A percentile compares a stretch with the other conserved stretches of the same genome.
phyloP scores from a whole-genome alignment of 140 eudicot genomes.

The Erigeron philadelphicus region DNA sequence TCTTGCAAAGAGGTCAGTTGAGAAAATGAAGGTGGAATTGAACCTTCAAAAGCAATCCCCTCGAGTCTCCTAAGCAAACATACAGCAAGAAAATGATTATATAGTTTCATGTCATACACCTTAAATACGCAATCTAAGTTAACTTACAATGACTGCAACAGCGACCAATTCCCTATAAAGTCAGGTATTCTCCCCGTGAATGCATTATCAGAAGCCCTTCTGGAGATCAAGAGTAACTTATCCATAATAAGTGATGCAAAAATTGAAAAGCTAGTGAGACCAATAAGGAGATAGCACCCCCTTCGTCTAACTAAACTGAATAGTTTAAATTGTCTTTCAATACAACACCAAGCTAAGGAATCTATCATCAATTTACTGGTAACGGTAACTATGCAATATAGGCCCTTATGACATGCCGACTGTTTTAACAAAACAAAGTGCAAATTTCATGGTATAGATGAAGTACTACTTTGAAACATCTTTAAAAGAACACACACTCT shows the following conservation, averaged over 20 bases:
- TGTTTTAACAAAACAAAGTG: background rate
- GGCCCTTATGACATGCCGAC: background rate
- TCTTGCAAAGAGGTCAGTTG: conserved; percentile 41
- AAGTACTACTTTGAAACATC: conserved; percentile 13
- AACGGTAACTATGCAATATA: no score
- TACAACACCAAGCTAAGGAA: no score
- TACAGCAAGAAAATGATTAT: background rate
- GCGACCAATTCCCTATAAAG: conserved; percentile 63
- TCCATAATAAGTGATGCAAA: background rate
- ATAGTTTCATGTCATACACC: background rate
- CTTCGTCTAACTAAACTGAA: no score
- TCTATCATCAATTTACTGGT: background rate
- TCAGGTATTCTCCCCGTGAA: conserved; percentile 57
- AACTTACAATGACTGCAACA: conserved; percentile 44
- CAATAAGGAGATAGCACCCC: conserved; percentile 1
- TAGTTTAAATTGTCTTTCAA: no score
- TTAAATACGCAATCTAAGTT: background rate
- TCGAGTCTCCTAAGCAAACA: conserved; percentile 54
- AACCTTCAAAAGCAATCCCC: conserved; percentile 70
- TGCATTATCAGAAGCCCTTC: conserved; percentile 61
- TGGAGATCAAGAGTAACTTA: conserved; percentile 24
- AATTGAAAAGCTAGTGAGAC: background rate
- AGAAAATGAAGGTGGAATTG: conserved; percentile 64
- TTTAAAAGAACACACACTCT: conserved; percentile 23
- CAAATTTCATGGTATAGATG: background rate